Conservation (phyloP, 305 asterid genomes). For the Petunia hybrid region DNA sequence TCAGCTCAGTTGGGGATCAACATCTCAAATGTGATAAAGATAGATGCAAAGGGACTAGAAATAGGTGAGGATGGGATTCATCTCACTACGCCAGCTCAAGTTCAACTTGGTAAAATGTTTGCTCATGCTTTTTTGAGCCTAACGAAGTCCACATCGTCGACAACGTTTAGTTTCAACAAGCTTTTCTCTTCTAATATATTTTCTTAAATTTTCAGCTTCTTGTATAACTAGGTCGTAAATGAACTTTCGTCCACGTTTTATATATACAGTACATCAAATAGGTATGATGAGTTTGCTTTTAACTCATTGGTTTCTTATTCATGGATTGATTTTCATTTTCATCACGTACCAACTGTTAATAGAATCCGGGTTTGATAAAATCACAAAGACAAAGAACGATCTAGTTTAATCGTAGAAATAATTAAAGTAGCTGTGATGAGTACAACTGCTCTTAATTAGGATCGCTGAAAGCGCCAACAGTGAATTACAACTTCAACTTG, state of each 20-base stretch:
- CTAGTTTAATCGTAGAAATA: too few species aligned
- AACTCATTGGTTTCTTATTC: background rate
- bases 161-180: slow-evolving; percentile 17
- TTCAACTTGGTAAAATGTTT: slow-evolving; percentile 43
- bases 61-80: slow-evolving; percentile 41
- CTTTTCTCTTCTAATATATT: slow-evolving; percentile 4
- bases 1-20: slow-evolving; percentile 40
- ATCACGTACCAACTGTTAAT: too few species aligned
- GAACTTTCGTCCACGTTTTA: slow-evolving; percentile 3
- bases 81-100: slow-evolving; percentile 41
- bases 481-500: too few species aligned
- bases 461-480: too few species aligned
- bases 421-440: background rate
- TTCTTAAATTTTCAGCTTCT: background rate
- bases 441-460: too few species aligned
- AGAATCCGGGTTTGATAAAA: background rate
- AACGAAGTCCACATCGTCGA: slow-evolving; percentile 7
- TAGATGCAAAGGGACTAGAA: slow-evolving; percentile 45
- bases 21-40: slow-evolving; percentile 37
- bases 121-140: slow-evolving; percentile 37
- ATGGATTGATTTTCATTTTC: too few species aligned
- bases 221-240: background rate
- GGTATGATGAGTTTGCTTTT: background rate
- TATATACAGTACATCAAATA: background rate
- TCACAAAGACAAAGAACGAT: too few species aligned